phyloP scores from a whole-genome alignment of 306 rosid species.

The Oemleria cerasiformis region DNA sequence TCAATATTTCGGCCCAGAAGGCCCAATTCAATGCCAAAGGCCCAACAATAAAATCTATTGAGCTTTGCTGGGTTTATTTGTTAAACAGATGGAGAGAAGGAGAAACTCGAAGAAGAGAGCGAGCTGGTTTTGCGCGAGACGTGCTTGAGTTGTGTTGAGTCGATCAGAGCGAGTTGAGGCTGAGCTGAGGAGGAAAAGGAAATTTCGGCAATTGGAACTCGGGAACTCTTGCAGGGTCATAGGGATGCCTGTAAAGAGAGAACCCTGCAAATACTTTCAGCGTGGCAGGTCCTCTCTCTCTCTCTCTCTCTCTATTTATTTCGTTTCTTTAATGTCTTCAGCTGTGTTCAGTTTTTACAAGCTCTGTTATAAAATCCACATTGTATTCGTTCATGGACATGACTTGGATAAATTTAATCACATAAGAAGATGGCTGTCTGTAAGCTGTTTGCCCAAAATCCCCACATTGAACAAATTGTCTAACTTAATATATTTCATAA shows the following conservation, averaged over 20 bases:
- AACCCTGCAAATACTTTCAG: slow-evolving; percentile 54
- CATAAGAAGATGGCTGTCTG: background rate
- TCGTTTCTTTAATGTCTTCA: too few species aligned
- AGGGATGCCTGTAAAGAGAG: slow-evolving; percentile 38
- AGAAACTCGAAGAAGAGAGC: too few species aligned
- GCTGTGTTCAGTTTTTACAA: background rate
- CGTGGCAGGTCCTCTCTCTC: slow-evolving; percentile 35
- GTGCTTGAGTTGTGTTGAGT: background rate
- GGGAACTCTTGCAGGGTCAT: background rate
- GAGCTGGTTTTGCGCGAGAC: background rate
- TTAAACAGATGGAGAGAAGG: too few species aligned
- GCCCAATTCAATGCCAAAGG: too few species aligned
- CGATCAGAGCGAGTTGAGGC: background rate
- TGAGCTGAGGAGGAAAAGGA: background rate
- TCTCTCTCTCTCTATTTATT: too few species aligned
- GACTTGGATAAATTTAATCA: background rate
- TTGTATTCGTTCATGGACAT: too few species aligned
- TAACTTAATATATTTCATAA: too few species aligned
- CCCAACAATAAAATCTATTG: too few species aligned
- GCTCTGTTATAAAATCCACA: too few species aligned
- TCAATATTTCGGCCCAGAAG: too few species aligned
- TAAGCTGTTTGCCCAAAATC: background rate
- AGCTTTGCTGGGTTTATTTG: background rate
- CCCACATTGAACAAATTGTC: too few species aligned
- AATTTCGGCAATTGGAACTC: background rate